Base-by-base conservation (phyloP, 78 protist genomes). In the Monocercomonoides exilis region DNA sequence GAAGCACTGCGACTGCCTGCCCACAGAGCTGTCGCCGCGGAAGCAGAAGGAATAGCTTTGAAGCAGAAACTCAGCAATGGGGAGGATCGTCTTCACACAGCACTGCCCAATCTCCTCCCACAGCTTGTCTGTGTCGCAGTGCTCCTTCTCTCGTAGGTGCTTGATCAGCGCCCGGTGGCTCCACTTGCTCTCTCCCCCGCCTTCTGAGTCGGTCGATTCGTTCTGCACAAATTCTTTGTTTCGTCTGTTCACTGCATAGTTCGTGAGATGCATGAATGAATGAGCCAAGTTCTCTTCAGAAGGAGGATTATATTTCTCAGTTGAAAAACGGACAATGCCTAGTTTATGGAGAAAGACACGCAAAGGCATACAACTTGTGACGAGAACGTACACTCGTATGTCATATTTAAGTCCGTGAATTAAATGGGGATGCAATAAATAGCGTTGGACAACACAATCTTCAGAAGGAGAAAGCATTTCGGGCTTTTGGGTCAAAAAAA, bases 381-480 rank as follows among this genome's bases (percentile, higher is more conserved):
- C 85, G 44, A 5, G 2, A 1, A 81, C 85, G 2, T 81, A 81
- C 46, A 81, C 1, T 1, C 85, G 34, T 2, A 81, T 43, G 41
- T 81, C 85, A 44, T 41, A 81, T 2, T 81, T 81, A 41, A 41
- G 41, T 3, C 85, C 85, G 41, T 81, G 38, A 1, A 81, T 6
- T 2, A 81, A 44, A 81, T 81, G 41, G 2, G 85, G 85, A 1
- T 81, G 4, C 38, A 41, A 2, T 1, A 77, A 2, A 45, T 88
- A 88, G 32, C 63, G 77, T 45, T 88, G 91, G 54, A 84, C 91
- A 3, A 88, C 87, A 0, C 1, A 46, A 70, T 41, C 80, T 0
- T 82, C 90, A 1, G 36, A 38, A 11, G 45, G 42, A n/a, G 38
- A 38, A 46, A 84, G 87, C 34, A 41, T 46, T 44, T 80, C 45